Percentiles rank a stretch among this genome's conserved stretches.
Evolutionary conservation across 495 filamentous ascomycete species (phyloP).

Genomic region (Penicillium pancosmium): DNA sequence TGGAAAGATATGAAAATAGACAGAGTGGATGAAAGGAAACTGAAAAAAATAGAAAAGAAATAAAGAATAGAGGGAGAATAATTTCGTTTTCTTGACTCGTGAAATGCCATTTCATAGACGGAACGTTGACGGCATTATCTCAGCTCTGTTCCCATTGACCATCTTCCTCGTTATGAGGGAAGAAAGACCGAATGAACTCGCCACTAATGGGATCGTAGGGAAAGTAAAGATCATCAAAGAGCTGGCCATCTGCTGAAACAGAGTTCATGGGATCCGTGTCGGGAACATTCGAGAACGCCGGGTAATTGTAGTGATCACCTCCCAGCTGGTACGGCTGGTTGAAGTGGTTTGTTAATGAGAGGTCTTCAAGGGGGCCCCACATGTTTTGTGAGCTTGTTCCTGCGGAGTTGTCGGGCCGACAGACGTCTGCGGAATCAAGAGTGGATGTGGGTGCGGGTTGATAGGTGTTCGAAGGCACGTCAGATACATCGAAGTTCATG

Average conservation of each 20-base stretch:
- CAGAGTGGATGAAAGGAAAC: not conserved
- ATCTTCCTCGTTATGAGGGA: slow-evolving; percentile 36
- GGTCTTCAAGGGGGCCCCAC: slow-evolving; percentile 19
- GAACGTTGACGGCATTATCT: not conserved
- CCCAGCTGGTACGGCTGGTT: not conserved
- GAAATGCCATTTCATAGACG: not conserved
- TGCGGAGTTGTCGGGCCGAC: not conserved
- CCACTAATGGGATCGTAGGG: slow-evolving; percentile 51
- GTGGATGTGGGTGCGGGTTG: slow-evolving; percentile 22
- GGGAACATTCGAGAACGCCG: slow-evolving; percentile 6
- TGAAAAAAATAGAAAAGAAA: not conserved
- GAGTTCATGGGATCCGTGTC: slow-evolving; percentile 16
- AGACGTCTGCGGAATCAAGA: slow-evolving; percentile 4
- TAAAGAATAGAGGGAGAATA: not conserved
- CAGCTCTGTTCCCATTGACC: slow-evolving; percentile 19
- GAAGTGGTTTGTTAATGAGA: not conserved
- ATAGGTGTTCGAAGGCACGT: slow-evolving; percentile 37
- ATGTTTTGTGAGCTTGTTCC: not conserved
- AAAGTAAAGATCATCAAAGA: slow-evolving; percentile 40
- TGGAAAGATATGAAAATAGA: not conserved
- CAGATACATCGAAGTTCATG: slow-evolving; percentile 45
- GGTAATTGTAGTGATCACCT: slow-evolving; percentile 12
- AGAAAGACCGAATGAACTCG: slow-evolving; percentile 50
- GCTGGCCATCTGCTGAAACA: slow-evolving; percentile 12
- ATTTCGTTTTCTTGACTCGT: slow-evolving; percentile 10